Base-by-base conservation (phyloP, 169 alveolate genomes). In the Cryptosporidium felis region DNA sequence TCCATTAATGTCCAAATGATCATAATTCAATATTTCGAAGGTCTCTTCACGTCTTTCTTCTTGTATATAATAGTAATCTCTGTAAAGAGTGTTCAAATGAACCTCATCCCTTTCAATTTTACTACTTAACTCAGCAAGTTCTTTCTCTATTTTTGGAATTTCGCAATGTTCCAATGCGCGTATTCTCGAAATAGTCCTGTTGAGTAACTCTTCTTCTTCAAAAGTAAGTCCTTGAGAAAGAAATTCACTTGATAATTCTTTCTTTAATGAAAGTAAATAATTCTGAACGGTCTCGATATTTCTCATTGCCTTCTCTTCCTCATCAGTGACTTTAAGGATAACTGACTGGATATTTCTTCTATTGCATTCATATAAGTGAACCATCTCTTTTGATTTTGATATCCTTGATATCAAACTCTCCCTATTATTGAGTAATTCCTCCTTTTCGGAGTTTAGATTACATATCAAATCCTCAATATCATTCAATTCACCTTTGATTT, bases 331-430 rank as follows among this genome's bases (percentile, higher is more conserved):
- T 59, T 74, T 74, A 12, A 18, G 36, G 38, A 74, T 74, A 38
- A 56, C 28, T 1, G 85, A 74, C 28, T 56, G 32, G 38, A 74
- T 36, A 74, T 74, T 74, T 16, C 85, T 49, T 32, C 36, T 18
- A 26, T 56, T 74, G 16, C 58, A 53, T 38, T 74, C 85, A 16
- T 56, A 53, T 28, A 74, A 36, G 56, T 74, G 85, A 51, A 74
- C 23, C 85, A 74, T 74, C 23, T 74, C 85, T 34, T 40, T 74
- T 16, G 85, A 32, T 47, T 74, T 74, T 16, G 66, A 74, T 12
- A 74, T 10, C 23, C 40, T 32, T 18, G 85, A 74, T 36, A 61
- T 28, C 6, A 53, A 49, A 6, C n/a, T 32, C 59, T 74, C 74
- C 30, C 61, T 53, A 16, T 12, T 40, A 38, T 26, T 53, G 26